phyloP scores from a whole-genome alignment of 1,284 basidiomycete genomes.

The Pyrrhoderma noxium region DNA sequence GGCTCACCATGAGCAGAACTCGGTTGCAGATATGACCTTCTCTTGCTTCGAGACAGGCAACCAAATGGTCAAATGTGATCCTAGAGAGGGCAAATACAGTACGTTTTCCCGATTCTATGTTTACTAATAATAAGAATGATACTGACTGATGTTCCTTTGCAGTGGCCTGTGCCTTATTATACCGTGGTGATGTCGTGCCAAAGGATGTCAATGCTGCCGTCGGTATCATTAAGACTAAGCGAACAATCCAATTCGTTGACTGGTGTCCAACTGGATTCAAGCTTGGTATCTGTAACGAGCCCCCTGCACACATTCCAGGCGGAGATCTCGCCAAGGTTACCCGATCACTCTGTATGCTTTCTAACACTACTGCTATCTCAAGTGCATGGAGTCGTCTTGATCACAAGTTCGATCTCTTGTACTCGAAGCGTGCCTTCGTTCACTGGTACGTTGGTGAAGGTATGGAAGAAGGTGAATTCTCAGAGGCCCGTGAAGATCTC shows the following conservation, averaged over 20 bases:
- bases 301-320: constrained; percentile 84
- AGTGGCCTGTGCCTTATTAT: constrained; percentile 86
- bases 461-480: constrained; percentile 99
- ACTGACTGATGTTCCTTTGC: constrained; percentile 8
- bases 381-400: constrained; percentile 86
- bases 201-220: constrained; percentile 96
- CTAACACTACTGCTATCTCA: constrained; percentile 83
- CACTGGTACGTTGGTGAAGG: constrained; percentile 97
- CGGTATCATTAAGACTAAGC: constrained; percentile 93
- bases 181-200: constrained; percentile 95
- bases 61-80: constrained; percentile 97
- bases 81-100: constrained; percentile 97
- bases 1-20: constrained; percentile 95
- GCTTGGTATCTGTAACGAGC: constrained; percentile 96
- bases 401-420: constrained; percentile 98
- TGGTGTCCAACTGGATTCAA: constrained; percentile 99
- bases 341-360: constrained; percentile 93
- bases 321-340: constrained; percentile 94
- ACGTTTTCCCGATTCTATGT: constrained; percentile 30
- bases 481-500: constrained; percentile 94
- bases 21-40: constrained; percentile 97
- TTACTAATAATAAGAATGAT: neutral
- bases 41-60: constrained; percentile 97
- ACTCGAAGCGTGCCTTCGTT: constrained; percentile 88
- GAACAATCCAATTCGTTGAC: constrained; percentile 95